A percentile compares a stretch with the other conserved stretches of the same genome.
phyloP scores from a whole-genome alignment of 495 filamentous ascomycete species.

The Corynascus novoguineensis region DNA sequence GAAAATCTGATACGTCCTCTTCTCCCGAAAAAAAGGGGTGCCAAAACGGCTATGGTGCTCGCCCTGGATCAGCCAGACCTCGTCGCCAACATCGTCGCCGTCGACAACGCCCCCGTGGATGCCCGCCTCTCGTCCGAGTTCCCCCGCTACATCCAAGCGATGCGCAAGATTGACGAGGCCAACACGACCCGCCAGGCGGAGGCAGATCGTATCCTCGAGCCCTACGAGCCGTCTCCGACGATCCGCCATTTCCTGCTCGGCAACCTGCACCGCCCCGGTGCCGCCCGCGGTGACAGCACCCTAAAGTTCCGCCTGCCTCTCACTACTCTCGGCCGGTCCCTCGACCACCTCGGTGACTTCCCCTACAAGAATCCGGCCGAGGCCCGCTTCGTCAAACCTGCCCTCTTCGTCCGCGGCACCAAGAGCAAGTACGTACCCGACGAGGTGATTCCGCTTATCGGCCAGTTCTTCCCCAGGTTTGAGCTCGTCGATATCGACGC shows the following conservation, averaged over 20 bases:
- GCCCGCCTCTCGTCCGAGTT: constrained; percentile 69
- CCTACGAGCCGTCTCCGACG: constrained; percentile 69
- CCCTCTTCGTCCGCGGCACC: constrained; percentile 79
- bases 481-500: constrained; percentile 73
- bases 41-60: constrained; percentile 89
- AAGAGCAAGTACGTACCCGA: constrained; percentile 81
- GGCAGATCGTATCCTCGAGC: constrained; percentile 70
- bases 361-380: constrained; percentile 63
- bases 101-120: constrained; percentile 91
- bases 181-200: constrained; percentile 62
- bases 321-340: constrained; percentile 28
- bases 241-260: constrained; percentile 91
- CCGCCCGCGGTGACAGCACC: not conserved
- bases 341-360: constrained; percentile 71
- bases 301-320: constrained; percentile 47
- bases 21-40: constrained; percentile 56
- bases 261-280: constrained; percentile 59
- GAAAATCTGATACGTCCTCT: not conserved
- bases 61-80: constrained; percentile 62
- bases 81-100: constrained; percentile 65
- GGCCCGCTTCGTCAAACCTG: constrained; percentile 64
- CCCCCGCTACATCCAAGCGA: constrained; percentile 72
- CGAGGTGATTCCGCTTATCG: constrained; percentile 80
- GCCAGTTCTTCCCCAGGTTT: constrained; percentile 83
- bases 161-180: constrained; percentile 71